Evolutionary conservation across 192 early-diverging fungal species (phyloP).

Genomic region (Backusella parvicylindrica): DNA sequence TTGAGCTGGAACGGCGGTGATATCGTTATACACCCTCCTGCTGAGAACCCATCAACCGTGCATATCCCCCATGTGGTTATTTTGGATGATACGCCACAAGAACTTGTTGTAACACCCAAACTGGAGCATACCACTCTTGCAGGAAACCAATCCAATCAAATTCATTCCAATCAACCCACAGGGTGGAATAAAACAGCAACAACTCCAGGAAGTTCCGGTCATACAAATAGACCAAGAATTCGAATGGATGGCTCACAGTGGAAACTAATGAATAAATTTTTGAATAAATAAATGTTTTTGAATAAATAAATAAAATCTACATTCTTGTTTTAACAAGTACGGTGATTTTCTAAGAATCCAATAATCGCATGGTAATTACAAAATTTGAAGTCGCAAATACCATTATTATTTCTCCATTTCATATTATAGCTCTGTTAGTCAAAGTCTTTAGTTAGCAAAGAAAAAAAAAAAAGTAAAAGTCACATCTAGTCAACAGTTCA

Average conservation of each 20-base stretch:
- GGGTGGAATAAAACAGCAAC: neutral
- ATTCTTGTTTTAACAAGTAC: neutral
- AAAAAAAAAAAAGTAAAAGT: no score
- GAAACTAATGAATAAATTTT: neutral
- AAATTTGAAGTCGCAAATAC: no score
- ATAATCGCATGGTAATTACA: no score
- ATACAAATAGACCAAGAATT: neutral
- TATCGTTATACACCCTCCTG: neutral
- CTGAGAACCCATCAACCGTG: neutral
- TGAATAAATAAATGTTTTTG: constrained; percentile 5
- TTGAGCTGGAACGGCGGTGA: neutral
- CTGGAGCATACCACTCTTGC: neutral
- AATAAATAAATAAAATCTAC: neutral
- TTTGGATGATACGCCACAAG: neutral
- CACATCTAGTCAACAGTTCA: no score
- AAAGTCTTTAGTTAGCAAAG: no score
- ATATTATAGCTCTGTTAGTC: no score
- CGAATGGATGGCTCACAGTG: neutral
- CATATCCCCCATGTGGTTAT: neutral
- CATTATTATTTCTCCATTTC: no score
- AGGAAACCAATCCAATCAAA: neutral
- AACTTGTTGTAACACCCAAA: neutral
- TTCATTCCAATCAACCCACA: neutral
- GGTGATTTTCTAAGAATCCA: no score
- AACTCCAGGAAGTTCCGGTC: neutral